phyloP scores from a whole-genome alignment of 257 asterid species.

The Solanum sparsipilum region DNA sequence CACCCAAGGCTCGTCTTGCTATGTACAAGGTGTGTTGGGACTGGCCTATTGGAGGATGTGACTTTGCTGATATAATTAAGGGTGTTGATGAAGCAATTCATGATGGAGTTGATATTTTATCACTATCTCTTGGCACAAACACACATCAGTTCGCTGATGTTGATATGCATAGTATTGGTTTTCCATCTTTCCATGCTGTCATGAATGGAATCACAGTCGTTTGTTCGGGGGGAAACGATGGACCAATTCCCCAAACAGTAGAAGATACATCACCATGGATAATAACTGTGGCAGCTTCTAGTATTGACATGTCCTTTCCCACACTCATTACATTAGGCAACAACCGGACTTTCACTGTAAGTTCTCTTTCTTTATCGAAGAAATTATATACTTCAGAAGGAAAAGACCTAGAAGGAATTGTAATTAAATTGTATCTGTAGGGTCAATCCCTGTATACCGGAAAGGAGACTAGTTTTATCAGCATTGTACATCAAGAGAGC shows the following conservation, averaged over 20 bases:
- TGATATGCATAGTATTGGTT: constrained; percentile 5
- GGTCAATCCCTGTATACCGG: constrained; percentile 22
- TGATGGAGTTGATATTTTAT: constrained; percentile 31
- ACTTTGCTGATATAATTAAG: constrained; percentile 16
- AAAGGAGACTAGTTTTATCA: constrained; percentile 9
- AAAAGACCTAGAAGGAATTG: not conserved
- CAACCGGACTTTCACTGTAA: constrained; percentile 7
- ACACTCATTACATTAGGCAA: constrained; percentile 20
- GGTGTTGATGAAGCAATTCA: constrained; percentile 32
- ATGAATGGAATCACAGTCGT: constrained; percentile 23
- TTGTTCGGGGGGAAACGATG: constrained; percentile 24
- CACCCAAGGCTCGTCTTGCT: constrained; percentile 30
- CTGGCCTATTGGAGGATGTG: not conserved
- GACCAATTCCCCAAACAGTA: constrained; percentile 18
- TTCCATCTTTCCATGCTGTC: constrained; percentile 29
- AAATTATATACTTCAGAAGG: not conserved
- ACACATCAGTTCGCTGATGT: constrained; percentile 5
- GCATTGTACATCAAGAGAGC: not conserved
- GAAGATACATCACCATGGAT: constrained; percentile 27
- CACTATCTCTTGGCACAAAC: constrained; percentile 4
- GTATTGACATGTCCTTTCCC: constrained; percentile 21
- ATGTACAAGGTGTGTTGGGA: constrained; percentile 15
- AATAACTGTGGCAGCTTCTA: constrained; percentile 25
- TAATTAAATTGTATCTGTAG: constrained; percentile 1
- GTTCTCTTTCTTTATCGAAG: not conserved